phyloP scores from a whole-genome alignment of 192 early-diverging fungal genomes.

The Funneliformis mosseae region DNA sequence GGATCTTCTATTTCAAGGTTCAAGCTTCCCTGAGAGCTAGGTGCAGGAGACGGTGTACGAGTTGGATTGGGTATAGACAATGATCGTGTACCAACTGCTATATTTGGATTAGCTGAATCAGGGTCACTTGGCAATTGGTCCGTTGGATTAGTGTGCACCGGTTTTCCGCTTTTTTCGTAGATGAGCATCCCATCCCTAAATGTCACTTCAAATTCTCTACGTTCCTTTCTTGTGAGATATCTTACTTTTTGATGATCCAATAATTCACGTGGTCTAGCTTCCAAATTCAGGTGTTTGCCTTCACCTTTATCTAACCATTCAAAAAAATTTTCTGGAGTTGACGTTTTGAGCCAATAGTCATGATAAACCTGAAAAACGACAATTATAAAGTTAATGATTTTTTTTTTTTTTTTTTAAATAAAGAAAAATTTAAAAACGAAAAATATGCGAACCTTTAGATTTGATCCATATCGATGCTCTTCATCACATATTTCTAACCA shows the following conservation, averaged over 20 bases:
- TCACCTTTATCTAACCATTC: constrained; percentile 48
- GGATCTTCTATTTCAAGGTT: constrained; percentile 20
- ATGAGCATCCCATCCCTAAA: constrained; percentile 40
- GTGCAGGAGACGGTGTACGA: neutral
- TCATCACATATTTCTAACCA: constrained; percentile 48
- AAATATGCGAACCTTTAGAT: constrained; percentile 39
- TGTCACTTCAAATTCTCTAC: constrained; percentile 39
- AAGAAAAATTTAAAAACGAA: no score
- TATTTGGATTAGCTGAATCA: no score
- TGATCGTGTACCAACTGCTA: no score
- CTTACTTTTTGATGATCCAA: constrained; percentile 40
- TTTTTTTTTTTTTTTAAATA: neutral
- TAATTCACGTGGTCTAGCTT: constrained; percentile 33
- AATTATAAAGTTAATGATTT: neutral
- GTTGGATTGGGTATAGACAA: neutral
- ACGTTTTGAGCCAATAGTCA: constrained; percentile 41
- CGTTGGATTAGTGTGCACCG: constrained; percentile 42
- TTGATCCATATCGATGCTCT: constrained; percentile 48
- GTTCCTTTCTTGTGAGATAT: constrained; percentile 42
- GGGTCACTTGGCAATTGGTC: neutral
- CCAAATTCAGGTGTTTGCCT: constrained; percentile 37
- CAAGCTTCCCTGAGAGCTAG: neutral
- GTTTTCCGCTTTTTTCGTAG: constrained; percentile 35
- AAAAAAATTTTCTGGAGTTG: constrained; percentile 47
- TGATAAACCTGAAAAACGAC: constrained; percentile 40